Percentiles rank a stretch among this genome's conserved stretches.
phyloP scores from a whole-genome alignment of 2,329 filamentous ascomycete genomes.

The Colletotrichum tropicale region DNA sequence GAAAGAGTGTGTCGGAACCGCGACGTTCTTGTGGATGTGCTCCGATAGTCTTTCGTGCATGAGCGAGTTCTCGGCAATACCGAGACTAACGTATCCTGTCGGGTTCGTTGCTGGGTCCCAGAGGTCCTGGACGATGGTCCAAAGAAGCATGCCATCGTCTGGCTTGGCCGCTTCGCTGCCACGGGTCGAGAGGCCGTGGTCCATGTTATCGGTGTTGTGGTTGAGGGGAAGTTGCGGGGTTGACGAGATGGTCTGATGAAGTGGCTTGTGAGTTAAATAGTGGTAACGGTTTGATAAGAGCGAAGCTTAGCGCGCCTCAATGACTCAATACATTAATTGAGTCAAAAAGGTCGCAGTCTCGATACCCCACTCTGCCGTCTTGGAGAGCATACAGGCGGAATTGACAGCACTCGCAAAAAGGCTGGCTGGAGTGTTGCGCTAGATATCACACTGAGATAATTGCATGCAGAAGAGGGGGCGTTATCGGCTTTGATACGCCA shows the following conservation, averaged over 20 bases:
- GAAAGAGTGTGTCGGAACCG: conserved; percentile 36
- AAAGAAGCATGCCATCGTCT: conserved; percentile 34
- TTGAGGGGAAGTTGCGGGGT: neutral
- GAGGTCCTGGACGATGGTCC: conserved; percentile 48
- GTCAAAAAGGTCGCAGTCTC: neutral
- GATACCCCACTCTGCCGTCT: neutral
- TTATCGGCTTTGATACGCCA: neutral
- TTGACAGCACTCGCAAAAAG: neutral
- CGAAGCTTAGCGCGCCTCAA: neutral
- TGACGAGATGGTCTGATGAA: neutral
- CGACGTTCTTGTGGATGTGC: conserved; percentile 37
- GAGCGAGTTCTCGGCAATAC: conserved; percentile 56
- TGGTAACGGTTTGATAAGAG: neutral
- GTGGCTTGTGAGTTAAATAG: neutral
- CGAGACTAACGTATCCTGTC: conserved; percentile 52
- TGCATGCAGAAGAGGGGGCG: neutral
- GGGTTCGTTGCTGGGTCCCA: conserved; percentile 46
- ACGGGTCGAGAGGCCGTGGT: conserved; percentile 27
- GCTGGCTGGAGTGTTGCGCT: neutral
- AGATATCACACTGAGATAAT: neutral
- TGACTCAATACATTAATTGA: neutral
- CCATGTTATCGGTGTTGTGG: neutral
- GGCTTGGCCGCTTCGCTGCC: conserved; percentile 31
- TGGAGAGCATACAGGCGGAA: neutral
- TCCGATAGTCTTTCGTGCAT: conserved; percentile 51